Conservation (phyloP, 371 early-diverging fungal species). For the Parasitella parasitica region DNA sequence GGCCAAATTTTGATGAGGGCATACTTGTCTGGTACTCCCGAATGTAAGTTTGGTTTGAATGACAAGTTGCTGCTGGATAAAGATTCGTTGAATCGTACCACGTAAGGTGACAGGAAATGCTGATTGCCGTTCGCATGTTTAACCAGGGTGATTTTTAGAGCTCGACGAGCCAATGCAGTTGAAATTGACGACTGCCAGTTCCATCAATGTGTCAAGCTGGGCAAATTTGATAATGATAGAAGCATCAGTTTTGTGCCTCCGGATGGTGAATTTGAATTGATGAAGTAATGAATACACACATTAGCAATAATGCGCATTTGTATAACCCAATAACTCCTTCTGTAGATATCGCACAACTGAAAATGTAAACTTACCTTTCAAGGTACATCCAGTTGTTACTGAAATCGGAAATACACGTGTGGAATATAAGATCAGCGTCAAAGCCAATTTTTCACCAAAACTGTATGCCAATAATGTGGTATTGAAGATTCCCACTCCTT, state of each 20-base stretch:
- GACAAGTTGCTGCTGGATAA: constrained; percentile 80
- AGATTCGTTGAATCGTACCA: constrained; percentile 51
- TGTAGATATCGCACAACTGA: constrained; percentile 83
- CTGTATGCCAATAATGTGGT: constrained; percentile 81
- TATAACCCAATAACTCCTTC: not conserved
- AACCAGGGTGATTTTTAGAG: constrained; percentile 13
- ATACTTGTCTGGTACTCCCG: constrained; percentile 97
- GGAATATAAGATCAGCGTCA: constrained; percentile 78
- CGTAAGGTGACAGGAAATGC: constrained; percentile 17
- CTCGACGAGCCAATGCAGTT: constrained; percentile 63
- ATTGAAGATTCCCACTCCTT: constrained; percentile 81
- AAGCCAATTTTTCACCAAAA: constrained; percentile 76
- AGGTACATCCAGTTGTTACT: constrained; percentile 81
- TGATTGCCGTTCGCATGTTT: not conserved
- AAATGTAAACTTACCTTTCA: constrained; percentile 84
- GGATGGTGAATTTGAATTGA: constrained; percentile 95
- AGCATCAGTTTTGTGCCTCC: constrained; percentile 97
- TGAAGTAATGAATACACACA: constrained; percentile 58
- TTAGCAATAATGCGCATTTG: not conserved
- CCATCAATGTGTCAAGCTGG: constrained; percentile 89
- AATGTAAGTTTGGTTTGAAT: constrained; percentile 92
- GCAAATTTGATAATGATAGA: constrained; percentile 78
- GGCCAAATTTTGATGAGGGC: constrained; percentile 93
- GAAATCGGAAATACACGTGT: constrained; percentile 76
- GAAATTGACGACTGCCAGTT: constrained; percentile 91